Evolutionary conservation across 768 basidiomycete species (phyloP).

Genomic region (Tremella yokohamensis): DNA sequence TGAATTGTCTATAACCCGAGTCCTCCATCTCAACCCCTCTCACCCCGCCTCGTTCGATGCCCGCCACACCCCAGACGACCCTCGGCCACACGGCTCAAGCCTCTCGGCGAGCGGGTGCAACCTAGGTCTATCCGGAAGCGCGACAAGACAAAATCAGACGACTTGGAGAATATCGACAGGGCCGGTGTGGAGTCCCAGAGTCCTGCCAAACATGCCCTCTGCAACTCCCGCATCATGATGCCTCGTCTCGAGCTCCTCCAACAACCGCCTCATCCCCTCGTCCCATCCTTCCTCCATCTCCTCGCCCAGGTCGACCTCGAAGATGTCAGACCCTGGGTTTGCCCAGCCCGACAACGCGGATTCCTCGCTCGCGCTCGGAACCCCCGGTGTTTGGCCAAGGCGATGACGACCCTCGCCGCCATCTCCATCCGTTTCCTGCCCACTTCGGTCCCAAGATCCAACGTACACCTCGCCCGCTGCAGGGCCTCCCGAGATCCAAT

Average conservation of each 20-base stretch:
- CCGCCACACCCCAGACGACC: not conserved
- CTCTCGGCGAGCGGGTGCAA: constrained; percentile 42
- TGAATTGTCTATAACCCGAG: too few species aligned
- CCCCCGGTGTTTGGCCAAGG: constrained; percentile 29
- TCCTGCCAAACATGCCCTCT: not conserved
- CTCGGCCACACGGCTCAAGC: constrained; percentile 37
- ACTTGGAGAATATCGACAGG: not conserved
- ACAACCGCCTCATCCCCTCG: constrained; percentile 37
- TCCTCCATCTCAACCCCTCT: not conserved
- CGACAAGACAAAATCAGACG: not conserved
- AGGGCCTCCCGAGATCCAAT: constrained; percentile 30
- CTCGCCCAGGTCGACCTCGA: constrained; percentile 4
- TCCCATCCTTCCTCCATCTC: constrained; percentile 33
- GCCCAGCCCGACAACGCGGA: constrained; percentile 8
- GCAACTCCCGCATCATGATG: constrained; percentile 16
- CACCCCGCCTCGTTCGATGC: not conserved
- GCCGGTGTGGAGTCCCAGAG: not conserved
- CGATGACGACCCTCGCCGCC: constrained; percentile 37
- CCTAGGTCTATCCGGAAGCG: constrained; percentile 1
- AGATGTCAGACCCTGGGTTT: constrained; percentile 8
- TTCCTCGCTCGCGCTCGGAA: constrained; percentile 8
- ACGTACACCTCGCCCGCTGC: constrained; percentile 44
- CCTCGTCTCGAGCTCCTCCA: constrained; percentile 30
- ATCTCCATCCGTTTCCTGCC: constrained; percentile 21
- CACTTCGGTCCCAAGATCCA: constrained; percentile 15